phyloP scores from a whole-genome alignment of 495 filamentous ascomycete species.

The Parathielavia hyrcaniae region DNA sequence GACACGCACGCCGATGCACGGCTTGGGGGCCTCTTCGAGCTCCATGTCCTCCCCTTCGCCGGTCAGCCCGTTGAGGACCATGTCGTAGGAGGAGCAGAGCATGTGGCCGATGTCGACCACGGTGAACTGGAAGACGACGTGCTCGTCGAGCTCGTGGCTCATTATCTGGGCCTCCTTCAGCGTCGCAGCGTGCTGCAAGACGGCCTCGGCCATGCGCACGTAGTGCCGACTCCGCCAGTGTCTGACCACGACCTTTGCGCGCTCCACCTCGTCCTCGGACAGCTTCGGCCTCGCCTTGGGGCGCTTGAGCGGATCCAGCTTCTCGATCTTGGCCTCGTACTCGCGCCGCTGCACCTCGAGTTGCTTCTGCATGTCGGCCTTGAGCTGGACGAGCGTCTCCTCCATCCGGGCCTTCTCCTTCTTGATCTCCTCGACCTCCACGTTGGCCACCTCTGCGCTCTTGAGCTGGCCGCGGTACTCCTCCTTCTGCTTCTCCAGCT shows the following conservation, averaged over 20 bases:
- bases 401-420: slow-evolving; percentile 86
- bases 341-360: slow-evolving; percentile 66
- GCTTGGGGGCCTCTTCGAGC: slow-evolving; percentile 76
- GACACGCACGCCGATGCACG: slow-evolving; percentile 84
- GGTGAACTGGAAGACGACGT: slow-evolving; percentile 90
- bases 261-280: slow-evolving; percentile 59
- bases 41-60: slow-evolving; percentile 76
- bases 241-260: slow-evolving; percentile 57
- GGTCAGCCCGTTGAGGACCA: slow-evolving; percentile 89
- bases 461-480: slow-evolving; percentile 78
- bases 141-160: slow-evolving; percentile 94
- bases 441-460: slow-evolving; percentile 66
- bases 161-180: slow-evolving; percentile 96
- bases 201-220: slow-evolving; percentile 88
- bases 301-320: slow-evolving; percentile 43
- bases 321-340: slow-evolving; percentile 59
- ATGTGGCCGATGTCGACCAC: slow-evolving; percentile 83
- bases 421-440: slow-evolving; percentile 76
- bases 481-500: slow-evolving; percentile 80
- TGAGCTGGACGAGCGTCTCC: slow-evolving; percentile 66
- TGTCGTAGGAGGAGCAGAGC: slow-evolving; percentile 88
- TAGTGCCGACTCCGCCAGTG: slow-evolving; percentile 84
- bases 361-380: slow-evolving; percentile 80
- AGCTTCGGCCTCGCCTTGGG: slow-evolving; percentile 56
- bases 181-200: slow-evolving; percentile 77